Conservation (phyloP, 108 stramenopile genomes). For the Epipyxis sp. region DNA sequence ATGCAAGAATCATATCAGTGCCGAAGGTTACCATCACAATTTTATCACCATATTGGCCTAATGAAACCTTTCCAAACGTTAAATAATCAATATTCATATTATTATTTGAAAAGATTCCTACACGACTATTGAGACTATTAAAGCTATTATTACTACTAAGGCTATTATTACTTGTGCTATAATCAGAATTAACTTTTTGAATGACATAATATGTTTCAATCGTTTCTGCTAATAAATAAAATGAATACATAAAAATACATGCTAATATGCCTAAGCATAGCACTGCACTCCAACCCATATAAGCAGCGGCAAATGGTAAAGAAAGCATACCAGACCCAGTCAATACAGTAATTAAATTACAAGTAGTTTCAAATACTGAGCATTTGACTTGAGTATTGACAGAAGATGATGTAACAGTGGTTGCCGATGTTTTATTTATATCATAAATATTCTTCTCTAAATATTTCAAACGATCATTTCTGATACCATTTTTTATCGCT, state of each 20-base stretch:
- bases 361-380: background rate
- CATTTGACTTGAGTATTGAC: too few species aligned
- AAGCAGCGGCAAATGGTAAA: slow-evolving; percentile 4
- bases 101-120: too few species aligned
- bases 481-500: too few species aligned
- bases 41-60: slow-evolving; percentile 2
- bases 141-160: too few species aligned
- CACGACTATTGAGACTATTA: too few species aligned
- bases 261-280: background rate
- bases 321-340: slow-evolving; percentile 23
- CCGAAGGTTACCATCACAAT: background rate
- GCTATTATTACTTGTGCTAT: background rate
- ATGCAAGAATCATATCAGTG: background rate
- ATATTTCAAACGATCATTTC: too few species aligned
- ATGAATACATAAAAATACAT: background rate
- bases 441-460: too few species aligned
- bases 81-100: background rate
- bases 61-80: background rate
- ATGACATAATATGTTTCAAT: slow-evolving; percentile 9
- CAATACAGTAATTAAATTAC: background rate
- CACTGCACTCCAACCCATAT: background rate
- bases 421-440: too few species aligned
- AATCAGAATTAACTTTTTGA: background rate
- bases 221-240: background rate
- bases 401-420: too few species aligned